Base-by-base conservation (phyloP, 371 early-diverging fungal species). In the Mortierella sp. region DNA sequence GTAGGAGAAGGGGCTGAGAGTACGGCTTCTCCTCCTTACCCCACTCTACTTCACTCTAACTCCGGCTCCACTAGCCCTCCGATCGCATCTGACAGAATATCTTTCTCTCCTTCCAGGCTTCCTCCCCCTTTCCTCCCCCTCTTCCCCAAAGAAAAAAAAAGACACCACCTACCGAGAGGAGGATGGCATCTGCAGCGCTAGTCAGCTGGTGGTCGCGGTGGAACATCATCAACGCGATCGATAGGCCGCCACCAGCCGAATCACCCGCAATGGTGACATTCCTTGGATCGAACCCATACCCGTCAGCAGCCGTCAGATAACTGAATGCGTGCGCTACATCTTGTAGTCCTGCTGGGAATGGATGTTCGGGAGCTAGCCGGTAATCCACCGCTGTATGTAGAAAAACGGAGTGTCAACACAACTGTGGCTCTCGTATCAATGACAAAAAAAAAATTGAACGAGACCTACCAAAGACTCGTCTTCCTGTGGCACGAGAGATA, bases 191-290 rank as follows among this genome's bases (percentile, higher is more conserved):
- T 45, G 73, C 80, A 11, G 84, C 62, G 64, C 57, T 68, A 11
- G 80, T 53, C 46, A 83, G 46, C 0, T 75, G 63, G 12, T 71
- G 62, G 55, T 83, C 82, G 21, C 84, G 76, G n/a, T 80, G 80
- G n/a, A 75, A 74, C 74, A 83, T 62, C 57, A 81, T 47, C 52
- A 68, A 1, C 4, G 80, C 80, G n/a, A 83, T 19, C 19, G 80
- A 62, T 12, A 91, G 70, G 44, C 88, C 88, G n/a, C 90, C 90
- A 2, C 92, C 92, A 18, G 91, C 91, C 21, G 86, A 85, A 60
- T 90, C 90, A 29, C 90, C 91, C 52, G 84, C 84, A 4, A 87
- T 53, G 30, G 85, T 70, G 60, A 88, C 83, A 25, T 82, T 75
- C 51, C 72, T 43, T 19, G 84, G 84, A 37, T 64, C 64, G 30